Evolutionary conservation across 78 protist genomes (phyloP), one percentile per base, ranked within the genome.

Genomic region (Diacronema lutheri): DNA sequence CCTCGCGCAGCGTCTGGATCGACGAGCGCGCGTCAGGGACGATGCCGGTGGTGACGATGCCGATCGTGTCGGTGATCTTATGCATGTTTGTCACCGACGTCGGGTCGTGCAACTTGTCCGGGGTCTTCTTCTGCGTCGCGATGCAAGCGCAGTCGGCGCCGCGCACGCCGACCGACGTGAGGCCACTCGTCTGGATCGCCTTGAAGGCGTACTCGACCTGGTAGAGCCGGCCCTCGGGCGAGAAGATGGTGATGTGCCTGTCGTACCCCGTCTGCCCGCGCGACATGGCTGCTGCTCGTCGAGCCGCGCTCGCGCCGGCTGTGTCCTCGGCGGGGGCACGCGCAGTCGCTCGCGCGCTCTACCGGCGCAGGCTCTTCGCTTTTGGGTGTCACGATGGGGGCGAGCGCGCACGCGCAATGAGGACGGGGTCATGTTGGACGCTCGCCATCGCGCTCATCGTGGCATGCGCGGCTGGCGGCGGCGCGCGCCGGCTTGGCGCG

Each of bases 141-240:
- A 96, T 96, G 35, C 87, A 92, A 0, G 56, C 88, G 38, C 89
- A 68, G 82, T 96, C 98, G 90, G 89, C 86, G 23, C 98, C 98
- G 35, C 98, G 72, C 31, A 97, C 86, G 72, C 96, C 98, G 33
- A 97, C 65, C 13, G 97, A 87, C 21, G 99, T 97, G 29, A 93
- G 41, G 19, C 94, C 95, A 10, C 85, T 93, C 21, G 92, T 33
- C 56, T 89, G 90, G 66, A 96, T 88, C 11, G 99, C 98, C 95
- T 97, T 97, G 93, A 95, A 93, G 60, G 98, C 97, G 66, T 97
- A 97, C 73, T 97, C 97, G 46, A 97, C 98, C 88, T 97, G 99
- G 84, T 95, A 97, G n/a, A 97, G 90, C 29, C 96, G 85, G 31
- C 99, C 99, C n/a, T 97, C 97, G 16, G 99, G 99, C 14, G 96